A percentile compares a stretch with the other conserved stretches of the same genome.
These are phyloP conservation scores for Coprinopsis sp. DNA, from an alignment of 768 basidiomycete species.

Conservation along the genomic window DNA sequence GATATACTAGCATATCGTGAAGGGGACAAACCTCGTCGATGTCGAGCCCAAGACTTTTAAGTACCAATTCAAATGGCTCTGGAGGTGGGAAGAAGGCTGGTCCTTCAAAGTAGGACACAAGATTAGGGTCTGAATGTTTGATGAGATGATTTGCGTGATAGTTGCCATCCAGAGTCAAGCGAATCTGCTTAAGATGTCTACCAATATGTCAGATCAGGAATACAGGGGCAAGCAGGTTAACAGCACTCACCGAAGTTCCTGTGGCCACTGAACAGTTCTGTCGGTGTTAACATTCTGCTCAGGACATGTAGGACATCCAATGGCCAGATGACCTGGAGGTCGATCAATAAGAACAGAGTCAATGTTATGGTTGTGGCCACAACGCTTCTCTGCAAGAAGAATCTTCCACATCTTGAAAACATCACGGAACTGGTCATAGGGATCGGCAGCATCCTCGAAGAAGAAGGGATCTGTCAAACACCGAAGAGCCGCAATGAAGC, in stretches of 20 bases:
- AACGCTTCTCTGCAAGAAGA: constrained; percentile 12
- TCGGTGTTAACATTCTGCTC: constrained; percentile 5
- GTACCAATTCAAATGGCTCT: not conserved
- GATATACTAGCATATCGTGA: not conserved
- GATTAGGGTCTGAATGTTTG: constrained; percentile 19
- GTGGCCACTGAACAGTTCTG: not conserved
- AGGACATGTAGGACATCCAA: constrained; percentile 16
- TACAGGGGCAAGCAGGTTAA: not conserved
- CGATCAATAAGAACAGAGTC: constrained; percentile 13
- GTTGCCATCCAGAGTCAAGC: constrained; percentile 22
- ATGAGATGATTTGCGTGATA: constrained; percentile 17
- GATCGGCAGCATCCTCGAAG: constrained; percentile 14
- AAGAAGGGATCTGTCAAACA: constrained; percentile 19
- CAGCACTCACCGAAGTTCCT: constrained; percentile 6
- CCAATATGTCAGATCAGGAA: not conserved
- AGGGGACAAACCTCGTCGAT: not conserved
- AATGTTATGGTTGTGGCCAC: constrained; percentile 21
- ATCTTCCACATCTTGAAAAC: constrained; percentile 19
- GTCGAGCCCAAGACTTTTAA: not conserved
- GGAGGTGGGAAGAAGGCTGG: constrained; percentile 17
- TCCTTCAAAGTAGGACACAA: constrained; percentile 17
- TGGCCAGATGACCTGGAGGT: constrained; percentile 12
- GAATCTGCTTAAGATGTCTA: constrained; percentile 21
- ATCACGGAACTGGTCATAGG: constrained; percentile 15
- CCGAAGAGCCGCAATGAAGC: constrained; percentile 18